Evolutionary conservation across 2,329 filamentous ascomycete species (phyloP), one percentile per base, ranked within the genome.

Genomic region (Monosporascus cannonballus): DNA sequence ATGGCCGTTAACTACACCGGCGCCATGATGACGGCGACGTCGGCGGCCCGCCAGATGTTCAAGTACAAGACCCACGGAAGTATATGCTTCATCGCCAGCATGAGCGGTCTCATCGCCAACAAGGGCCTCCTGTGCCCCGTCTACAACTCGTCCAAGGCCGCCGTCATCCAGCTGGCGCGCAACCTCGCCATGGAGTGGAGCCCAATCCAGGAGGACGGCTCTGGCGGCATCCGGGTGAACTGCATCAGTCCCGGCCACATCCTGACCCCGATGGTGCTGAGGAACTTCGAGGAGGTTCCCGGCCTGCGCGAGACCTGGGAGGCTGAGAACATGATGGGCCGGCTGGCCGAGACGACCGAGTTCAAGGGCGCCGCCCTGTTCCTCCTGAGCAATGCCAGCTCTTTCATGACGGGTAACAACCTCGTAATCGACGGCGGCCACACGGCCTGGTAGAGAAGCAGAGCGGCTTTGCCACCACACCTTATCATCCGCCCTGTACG

Each of bases 1-100:
- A 75, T 90, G 62, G 75, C 84, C 61, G 81, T 87, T 58, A 88
- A 91, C 71, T 75, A 88, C 65, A 87, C 78, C 24, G 87, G 86
- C 25, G 83, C 81, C 24, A 82, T 84, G 71, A 76, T 86, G 74
- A 90, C 86, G 60, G 87, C 86, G 27, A 84, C 85, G 66, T 83
- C 85, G 22, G 83, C 84, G 9, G 88, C 88, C 45, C 78, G 82
- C 48, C 83, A 87, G 56, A 79, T 83, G 73, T 69, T 78, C 37
- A 72, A 70, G 58, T 75, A 74, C 57, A 75, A 78, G 52, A 74
- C 68, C 30, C 72, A 70, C 2, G 81, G 80, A 2, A 81, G 76
- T 62, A 82, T 84, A 54, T 76, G 79, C 18, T 67, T 84, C 54
- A 77, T 84, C 51, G 78, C 77, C 1, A 80, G 76, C 56, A 82